Base-by-base conservation (phyloP, 2,329 filamentous ascomycete species). In the Keithomyces neogunnii region DNA sequence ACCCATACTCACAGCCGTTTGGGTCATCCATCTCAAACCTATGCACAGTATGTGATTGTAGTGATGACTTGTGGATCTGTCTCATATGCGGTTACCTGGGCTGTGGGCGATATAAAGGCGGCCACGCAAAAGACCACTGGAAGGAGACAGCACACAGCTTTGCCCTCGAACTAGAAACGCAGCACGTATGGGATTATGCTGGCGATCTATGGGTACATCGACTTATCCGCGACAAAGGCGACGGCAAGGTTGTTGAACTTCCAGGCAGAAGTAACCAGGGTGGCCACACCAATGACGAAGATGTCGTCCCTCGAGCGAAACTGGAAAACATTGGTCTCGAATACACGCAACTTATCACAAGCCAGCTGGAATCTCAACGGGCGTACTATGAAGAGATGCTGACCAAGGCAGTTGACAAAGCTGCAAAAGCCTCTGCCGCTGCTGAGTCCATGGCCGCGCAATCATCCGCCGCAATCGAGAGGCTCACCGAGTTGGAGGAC, bases 131-230 rank as follows among this genome's bases (percentile, higher is more conserved):
- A 66, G 86, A 88, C 10, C 91, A 96, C 68, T 96, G 89, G 81
- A 90, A 95, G 68, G 80, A 88, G 51, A 95, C 89, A 3, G 82
- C 84, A 3, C 93, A 99, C 67, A 88, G 87, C 56, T 99, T 96
- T 64, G 87, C 90, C 30, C 87, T 99, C 66, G 93, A 99, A 65
- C 81, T 97, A 38, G 84, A 86, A 55, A 95, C 90, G 1, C 92
- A 99, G 66, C 86, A 96, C 60, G 91, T 99, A 1, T 99, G 93
- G 93, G 93, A 99, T 68, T 99, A 99, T 57, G 89, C 88, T 0
- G 90, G 89, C 4, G 93, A 99, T 63, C 88, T 86, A 63, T 99
- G 96, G 77, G 93, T 97, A 47, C 93, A 99, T 68, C 85, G 93
- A 8, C 81, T 97, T 48, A 95, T 99, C 51, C 87, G 95, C 57